Base-by-base conservation (phyloP, 179 eudicot genomes). In the Silene vulgaris region DNA sequence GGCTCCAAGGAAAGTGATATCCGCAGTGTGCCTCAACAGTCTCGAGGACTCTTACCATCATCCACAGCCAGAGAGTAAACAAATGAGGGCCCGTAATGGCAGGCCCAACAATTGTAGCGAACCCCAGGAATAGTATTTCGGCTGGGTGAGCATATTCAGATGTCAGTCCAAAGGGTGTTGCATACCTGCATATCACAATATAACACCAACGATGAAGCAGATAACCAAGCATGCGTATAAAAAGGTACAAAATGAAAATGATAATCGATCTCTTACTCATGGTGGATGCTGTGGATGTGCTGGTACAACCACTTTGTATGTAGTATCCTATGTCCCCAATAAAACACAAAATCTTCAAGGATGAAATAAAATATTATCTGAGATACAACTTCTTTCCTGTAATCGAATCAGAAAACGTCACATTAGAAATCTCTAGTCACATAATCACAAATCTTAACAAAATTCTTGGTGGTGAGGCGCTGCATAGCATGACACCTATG, bases 111-210 rank as follows among this genome's bases (percentile, higher is more conserved):
- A 95, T 89, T 23, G 97, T 90, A 32, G 99, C 97, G 83, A 92
- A 95, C 62, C 97, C 99, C 69, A 95, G 97, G 81, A 95, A 92
- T 67, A 95, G 81, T 73, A 95, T 95, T 75, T 95, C 99, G 80
- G 97, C 97, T 61, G 99, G 99, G 78, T 95, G 99, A 78, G 99
- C 97, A 84, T 95, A 95, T 83, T 95, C 99, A 71, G 97, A 95
- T 35, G 99, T 95, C 87, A 95, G 85, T 79, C 99, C 99, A 85
- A 95, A 95, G 61, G 99, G 97, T 45, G 99, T 95, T 6, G 99
- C 99, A 82, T 92, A 95, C 81, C 97, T 95, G 88, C 67, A 78
- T 12, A 64, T 54, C 63, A 77, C 4, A 48, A 73, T 43, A 45
- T 21, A 74, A 52, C 35, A 52, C 3, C 69, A 23, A 50, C 40